Percentiles rank a stretch among this genome's conserved stretches.
These are phyloP conservation scores for Gnomoniopsis smithogilvyi DNA, from an alignment of 2,329 filamentous ascomycete genomes.

Conservation along the genomic window DNA sequence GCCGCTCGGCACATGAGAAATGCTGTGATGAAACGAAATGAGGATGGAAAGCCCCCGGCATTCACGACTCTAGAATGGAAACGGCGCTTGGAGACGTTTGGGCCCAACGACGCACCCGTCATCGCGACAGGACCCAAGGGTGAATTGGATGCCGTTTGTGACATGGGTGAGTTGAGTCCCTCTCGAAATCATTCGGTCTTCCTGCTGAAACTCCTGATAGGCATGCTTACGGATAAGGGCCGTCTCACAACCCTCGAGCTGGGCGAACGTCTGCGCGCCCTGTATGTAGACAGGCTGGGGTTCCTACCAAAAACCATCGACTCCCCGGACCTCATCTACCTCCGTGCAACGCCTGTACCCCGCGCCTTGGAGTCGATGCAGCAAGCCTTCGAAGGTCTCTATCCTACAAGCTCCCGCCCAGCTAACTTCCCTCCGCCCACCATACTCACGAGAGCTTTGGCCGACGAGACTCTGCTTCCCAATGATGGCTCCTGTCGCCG, in stretches of 20 bases:
- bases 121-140: slow-evolving; percentile 65
- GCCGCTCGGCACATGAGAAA: slow-evolving; percentile 66
- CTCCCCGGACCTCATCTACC: slow-evolving; percentile 60
- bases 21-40: slow-evolving; percentile 42
- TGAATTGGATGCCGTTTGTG: slow-evolving; percentile 78
- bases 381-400: slow-evolving; percentile 71
- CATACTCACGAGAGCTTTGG: slow-evolving; percentile 61
- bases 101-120: slow-evolving; percentile 63
- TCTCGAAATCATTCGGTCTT: background rate
- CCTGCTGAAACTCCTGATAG: background rate
- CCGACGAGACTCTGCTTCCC: slow-evolving; percentile 76
- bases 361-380: slow-evolving; percentile 76
- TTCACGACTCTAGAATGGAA: slow-evolving; percentile 56
- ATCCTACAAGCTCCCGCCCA: slow-evolving; percentile 50
- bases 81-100: slow-evolving; percentile 81
- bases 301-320: slow-evolving; percentile 63
- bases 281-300: slow-evolving; percentile 72
- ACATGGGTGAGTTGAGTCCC: slow-evolving; percentile 39
- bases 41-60: slow-evolving; percentile 28
- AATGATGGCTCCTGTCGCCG: slow-evolving; percentile 73
- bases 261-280: slow-evolving; percentile 62
- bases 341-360: slow-evolving; percentile 71
- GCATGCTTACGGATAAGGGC: slow-evolving; percentile 74
- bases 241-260: slow-evolving; percentile 69
- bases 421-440: slow-evolving; percentile 55